Percentiles rank a stretch among this genome's conserved stretches.
phyloP scores from a whole-genome alignment of 805 yeast species.

The Candida dendrica region DNA sequence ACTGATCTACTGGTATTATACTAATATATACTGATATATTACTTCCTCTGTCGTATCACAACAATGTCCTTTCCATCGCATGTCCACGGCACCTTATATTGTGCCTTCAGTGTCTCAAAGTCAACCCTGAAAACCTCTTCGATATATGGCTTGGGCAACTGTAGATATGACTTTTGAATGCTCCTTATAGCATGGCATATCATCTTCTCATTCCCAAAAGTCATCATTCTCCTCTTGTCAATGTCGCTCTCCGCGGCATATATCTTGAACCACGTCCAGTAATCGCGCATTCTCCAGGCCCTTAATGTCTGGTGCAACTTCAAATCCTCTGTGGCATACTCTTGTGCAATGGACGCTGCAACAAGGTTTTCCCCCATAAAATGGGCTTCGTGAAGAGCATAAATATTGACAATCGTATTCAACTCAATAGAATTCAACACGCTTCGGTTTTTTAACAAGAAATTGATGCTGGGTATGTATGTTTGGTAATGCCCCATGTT shows the following conservation, averaged over 20 bases:
- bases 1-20: no score
- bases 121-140: constrained; percentile 6
- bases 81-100: constrained; percentile 11
- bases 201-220: constrained; percentile 31
- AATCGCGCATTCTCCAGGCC: constrained; percentile 26
- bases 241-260: constrained; percentile 12
- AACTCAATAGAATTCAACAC: constrained; percentile 26
- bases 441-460: constrained; percentile 15
- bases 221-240: constrained; percentile 28
- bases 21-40: no score
- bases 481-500: constrained; percentile 47
- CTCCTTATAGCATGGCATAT: constrained; percentile 24
- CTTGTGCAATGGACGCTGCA: constrained; percentile 20
- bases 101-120: constrained; percentile 1
- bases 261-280: constrained; percentile 24
- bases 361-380: constrained; percentile 12
- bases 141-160: constrained; percentile 12
- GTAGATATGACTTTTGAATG: constrained; percentile 34
- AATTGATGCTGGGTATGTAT: constrained; percentile 45
- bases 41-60: background rate
- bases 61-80: background rate
- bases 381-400: constrained; percentile 35
- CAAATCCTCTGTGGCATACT: constrained; percentile 22
- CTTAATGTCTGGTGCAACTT: constrained; percentile 25
- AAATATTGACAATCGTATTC: constrained; percentile 33